phyloP scores from a whole-genome alignment of 805 yeast species.

The Wickerhamomyces ciferrii region DNA sequence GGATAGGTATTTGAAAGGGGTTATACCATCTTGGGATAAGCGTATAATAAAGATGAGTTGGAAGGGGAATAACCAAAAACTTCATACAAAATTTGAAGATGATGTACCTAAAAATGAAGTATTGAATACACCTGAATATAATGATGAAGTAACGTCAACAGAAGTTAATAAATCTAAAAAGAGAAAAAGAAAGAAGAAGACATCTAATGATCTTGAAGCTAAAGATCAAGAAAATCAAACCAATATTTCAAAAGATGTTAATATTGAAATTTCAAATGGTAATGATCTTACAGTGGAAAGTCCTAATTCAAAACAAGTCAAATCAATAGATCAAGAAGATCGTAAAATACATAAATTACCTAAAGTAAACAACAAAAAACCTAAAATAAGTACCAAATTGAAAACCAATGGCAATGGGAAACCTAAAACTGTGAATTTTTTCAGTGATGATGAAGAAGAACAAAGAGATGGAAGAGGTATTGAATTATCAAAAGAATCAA shows the following conservation, averaged over 20 bases:
- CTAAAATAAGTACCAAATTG: slow-evolving; percentile 6
- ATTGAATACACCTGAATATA: not conserved
- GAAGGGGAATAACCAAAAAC: not conserved
- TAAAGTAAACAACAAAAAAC: not conserved
- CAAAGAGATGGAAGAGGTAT: slow-evolving; percentile 11
- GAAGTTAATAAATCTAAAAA: not conserved
- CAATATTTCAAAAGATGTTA: not conserved
- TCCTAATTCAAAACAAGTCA: not conserved
- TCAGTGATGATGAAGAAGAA: slow-evolving; percentile 31
- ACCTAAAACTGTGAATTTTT: slow-evolving; percentile 29
- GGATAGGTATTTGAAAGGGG: too few species aligned
- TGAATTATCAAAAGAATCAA: slow-evolving; percentile 17
- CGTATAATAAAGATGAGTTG: not conserved
- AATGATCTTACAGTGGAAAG: not conserved
- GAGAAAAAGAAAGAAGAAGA: not conserved
- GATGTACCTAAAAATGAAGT: not conserved
- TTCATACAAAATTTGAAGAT: slow-evolving; percentile 1
- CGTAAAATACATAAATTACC: not conserved
- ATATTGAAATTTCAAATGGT: not conserved
- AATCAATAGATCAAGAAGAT: not conserved
- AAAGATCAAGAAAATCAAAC: not conserved
- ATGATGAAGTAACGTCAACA: not conserved
- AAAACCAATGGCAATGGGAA: not conserved
- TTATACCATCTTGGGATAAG: too few species aligned
- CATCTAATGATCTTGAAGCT: not conserved